Evolutionary conservation across 2,329 filamentous ascomycete species (phyloP), one percentile per base, ranked within the genome.

Genomic region (Fusarium pininemorale): DNA sequence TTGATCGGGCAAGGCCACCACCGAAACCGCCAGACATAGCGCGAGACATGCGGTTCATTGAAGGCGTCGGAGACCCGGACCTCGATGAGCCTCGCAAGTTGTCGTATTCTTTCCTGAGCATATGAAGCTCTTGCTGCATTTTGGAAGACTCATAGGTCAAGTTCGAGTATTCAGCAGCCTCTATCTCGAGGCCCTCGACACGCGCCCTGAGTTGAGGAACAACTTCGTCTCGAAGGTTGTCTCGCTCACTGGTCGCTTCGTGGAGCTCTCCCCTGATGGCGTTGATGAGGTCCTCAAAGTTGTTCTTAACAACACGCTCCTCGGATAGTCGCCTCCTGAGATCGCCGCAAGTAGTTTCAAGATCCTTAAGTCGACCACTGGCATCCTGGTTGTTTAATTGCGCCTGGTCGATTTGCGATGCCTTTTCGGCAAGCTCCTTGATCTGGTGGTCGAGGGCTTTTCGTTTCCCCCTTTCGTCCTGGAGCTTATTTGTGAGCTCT

Each of bases 201-300:
- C 92, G 91, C 53, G 93, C 90, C 73, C 90, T 90, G 59, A 98
- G 85, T 78, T 94, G 90, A 24, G 95, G 94, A 5, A 98, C 90
- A 45, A 97, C 87, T 82, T 97, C 94, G 72, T 98, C 95, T 35
- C 94, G 92, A 22, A 98, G 89, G 77, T 97, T 96, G 82, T 99
- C 96, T 59, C 95, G 91, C 83, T 99, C 95, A 75, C 96, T 95
- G 69, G 93, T 90, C 60, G 95, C 90, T 75, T 91, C 93, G 78
- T 95, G 90, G 20, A 98, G 87, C 80, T 99, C 95, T 30, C 91
- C 89, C 76, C 93, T 93, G 76, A 98, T 91, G 10, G 94, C 96
- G 12, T 91, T 90, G 50, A 98, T 87, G 48, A 99, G 88, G 81
- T 98, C 95, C 83, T 98, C 95, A 77, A 98, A 97, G 81, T 97